Evolutionary conservation across 495 filamentous ascomycete genomes (phyloP), one percentile per base, ranked within the genome.

Genomic region (Niebla homalea): DNA sequence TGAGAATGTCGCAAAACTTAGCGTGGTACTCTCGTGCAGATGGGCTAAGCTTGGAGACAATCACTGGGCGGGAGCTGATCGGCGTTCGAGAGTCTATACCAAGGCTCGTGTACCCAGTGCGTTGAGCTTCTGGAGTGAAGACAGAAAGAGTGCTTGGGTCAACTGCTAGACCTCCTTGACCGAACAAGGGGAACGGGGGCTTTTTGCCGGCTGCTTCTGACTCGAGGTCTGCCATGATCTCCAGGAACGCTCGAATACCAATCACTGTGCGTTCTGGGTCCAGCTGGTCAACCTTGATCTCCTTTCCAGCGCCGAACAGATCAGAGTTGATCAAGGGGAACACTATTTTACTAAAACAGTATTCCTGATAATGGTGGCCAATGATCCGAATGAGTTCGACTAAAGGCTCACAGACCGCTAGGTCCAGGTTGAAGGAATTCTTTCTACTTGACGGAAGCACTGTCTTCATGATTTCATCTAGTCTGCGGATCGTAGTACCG

Each of bases 201-300:
- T 32, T 4, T 36, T 78, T 78, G 15, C 84, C 76, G 57, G 78
- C 73, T 32, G 90, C 83, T 23, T 81, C 80, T 47, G 81, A 90
- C 65, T 97, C 92, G n/a, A 97, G 66, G 64, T 99, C 92, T 1
- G 84, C 73, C 82, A 97, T 89, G 39, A 96, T 85, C 11, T 84
- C 83, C 6, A 99, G 71, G 59, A 96, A 99, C 8, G 92, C 82
- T 45, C 86, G 77, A 50, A 99, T 99, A 11, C 89, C 92, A 59
- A 99, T 84, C 10, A 96, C 87, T 71, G 96, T 94, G 60, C 84
- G 84, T 60, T 99, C 92, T 0, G 92, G 92, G 46, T 96, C 92
- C 57, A 99, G 79, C 58, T 92, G 86, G 60, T 96, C 90, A 43
- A 94, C 84, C 60, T 80, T 87, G 50, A 92, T 68, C 25, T 94